A percentile compares a stretch with the other conserved stretches of the same genome.
These are phyloP conservation scores for Chionographis japonica DNA, from an alignment of 106 monocot genomes.

Conservation along the genomic window DNA sequence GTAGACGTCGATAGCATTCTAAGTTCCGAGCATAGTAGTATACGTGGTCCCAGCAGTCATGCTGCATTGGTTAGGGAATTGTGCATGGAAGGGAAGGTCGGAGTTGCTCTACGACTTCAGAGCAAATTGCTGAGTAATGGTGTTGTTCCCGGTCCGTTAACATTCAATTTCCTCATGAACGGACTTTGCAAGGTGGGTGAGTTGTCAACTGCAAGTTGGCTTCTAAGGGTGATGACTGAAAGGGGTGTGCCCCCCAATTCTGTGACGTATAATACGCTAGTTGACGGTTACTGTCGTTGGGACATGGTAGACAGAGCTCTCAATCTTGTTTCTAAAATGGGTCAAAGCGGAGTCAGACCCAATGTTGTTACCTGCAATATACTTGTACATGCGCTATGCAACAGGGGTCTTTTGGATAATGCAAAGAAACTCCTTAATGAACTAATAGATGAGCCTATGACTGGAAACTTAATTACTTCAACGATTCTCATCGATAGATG, in stretches of 20 bases:
- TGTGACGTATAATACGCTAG: conserved; percentile 60
- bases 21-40: conserved; percentile 14
- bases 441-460: conserved; percentile 34
- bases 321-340: conserved; percentile 55
- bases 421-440: conserved; percentile 42
- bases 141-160: conserved; percentile 31
- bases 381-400: conserved; percentile 59
- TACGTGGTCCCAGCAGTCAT: conserved; percentile 14
- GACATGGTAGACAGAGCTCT: conserved; percentile 51
- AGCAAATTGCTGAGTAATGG: conserved; percentile 18
- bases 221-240: conserved; percentile 46
- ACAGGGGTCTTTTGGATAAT: conserved; percentile 42
- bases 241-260: conserved; percentile 41
- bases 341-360: conserved; percentile 45
- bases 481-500: conserved; percentile 67
- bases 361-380: conserved; percentile 55
- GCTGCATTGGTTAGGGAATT: conserved; percentile 38
- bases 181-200: conserved; percentile 57
- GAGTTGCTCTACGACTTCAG: conserved; percentile 38
- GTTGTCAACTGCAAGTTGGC: conserved; percentile 40
- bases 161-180: conserved; percentile 55
- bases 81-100: conserved; percentile 45
- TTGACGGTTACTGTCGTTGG: conserved; percentile 48
- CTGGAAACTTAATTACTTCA: conserved; percentile 49
- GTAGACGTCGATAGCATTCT: conserved; percentile 13